Conservation (phyloP, 2,329 filamentous ascomycete species). For the Talaromyces sp. region DNA sequence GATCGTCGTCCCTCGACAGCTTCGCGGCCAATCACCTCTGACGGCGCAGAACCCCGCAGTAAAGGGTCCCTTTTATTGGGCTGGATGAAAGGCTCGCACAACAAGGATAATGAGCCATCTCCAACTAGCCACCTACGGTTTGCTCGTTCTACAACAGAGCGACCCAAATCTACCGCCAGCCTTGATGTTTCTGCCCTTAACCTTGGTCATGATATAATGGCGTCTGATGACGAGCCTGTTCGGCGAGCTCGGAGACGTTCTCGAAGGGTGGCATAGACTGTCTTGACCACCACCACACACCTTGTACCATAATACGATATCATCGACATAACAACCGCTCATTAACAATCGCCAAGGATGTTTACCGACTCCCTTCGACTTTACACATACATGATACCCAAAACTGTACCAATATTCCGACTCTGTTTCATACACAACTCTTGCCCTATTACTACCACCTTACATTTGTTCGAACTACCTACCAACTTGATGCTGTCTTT, state of each 20-base stretch:
- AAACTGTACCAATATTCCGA: constrained; percentile 8
- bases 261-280: constrained; percentile 18
- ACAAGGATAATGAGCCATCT: constrained; percentile 16
- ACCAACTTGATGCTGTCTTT: neutral
- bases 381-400: neutral
- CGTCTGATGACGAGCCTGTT: constrained; percentile 17
- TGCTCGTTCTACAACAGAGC: constrained; percentile 14
- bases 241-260: constrained; percentile 22
- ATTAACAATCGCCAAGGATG: neutral
- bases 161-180: constrained; percentile 16
- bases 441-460: neutral
- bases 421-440: neutral
- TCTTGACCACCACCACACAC: neutral
- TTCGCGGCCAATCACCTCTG: constrained; percentile 29
- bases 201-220: neutral
- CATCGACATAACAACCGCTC: neutral
- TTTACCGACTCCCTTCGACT: neutral
- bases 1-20: constrained; percentile 27
- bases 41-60: constrained; percentile 36
- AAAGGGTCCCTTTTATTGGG: constrained; percentile 40
- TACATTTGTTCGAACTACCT: neutral
- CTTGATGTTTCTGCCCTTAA: constrained; percentile 8
- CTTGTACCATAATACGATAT: neutral
- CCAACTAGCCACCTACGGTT: neutral
- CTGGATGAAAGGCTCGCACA: constrained; percentile 39